Conservation (phyloP, 73 alveolate species). For the Tetrahymena thermophila region DNA sequence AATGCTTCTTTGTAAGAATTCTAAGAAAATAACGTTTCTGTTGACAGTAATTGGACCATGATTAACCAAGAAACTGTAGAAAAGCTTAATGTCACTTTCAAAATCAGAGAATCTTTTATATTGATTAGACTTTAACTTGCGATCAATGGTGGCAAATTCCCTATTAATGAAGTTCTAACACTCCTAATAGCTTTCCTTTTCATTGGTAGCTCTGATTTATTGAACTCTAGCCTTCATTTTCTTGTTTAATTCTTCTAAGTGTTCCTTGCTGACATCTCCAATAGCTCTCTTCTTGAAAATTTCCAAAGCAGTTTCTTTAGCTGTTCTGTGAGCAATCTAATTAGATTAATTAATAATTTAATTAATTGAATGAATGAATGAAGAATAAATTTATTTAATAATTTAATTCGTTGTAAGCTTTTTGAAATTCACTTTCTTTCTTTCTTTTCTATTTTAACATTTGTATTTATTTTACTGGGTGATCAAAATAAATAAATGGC, state of each 20-base stretch:
- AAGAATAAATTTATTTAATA: too few relatives aligned
- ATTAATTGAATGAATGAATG: too few relatives aligned
- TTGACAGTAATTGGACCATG: slow-evolving; percentile 75
- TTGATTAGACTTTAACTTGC: slow-evolving; percentile 65
- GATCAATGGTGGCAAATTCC: slow-evolving; percentile 59
- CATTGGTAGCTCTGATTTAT: slow-evolving; percentile 60
- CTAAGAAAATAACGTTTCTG: slow-evolving; percentile 60
- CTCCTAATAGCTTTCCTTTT: slow-evolving; percentile 54
- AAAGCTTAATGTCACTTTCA: slow-evolving; percentile 61
- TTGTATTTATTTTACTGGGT: not conserved
- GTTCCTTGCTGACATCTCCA: slow-evolving; percentile 67
- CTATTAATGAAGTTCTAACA: slow-evolving; percentile 52
- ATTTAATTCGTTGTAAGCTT: too few relatives aligned
- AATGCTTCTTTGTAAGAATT: slow-evolving; percentile 53
- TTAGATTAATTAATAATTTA: not conserved
- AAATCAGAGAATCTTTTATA: slow-evolving; percentile 57
- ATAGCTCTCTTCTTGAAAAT: slow-evolving; percentile 59
- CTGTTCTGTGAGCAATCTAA: slow-evolving; percentile 37
- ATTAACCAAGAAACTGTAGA: slow-evolving; percentile 64
- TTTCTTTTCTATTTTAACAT: too few relatives aligned
- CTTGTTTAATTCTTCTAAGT: slow-evolving; percentile 44
- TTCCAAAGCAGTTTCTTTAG: slow-evolving; percentile 57
- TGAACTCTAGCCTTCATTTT: slow-evolving; percentile 54
- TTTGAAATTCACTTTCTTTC: too few relatives aligned
- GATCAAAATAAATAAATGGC: not conserved